Base-by-base conservation (phyloP, 495 filamentous ascomycete genomes). In the Xylaria scruposa region DNA sequence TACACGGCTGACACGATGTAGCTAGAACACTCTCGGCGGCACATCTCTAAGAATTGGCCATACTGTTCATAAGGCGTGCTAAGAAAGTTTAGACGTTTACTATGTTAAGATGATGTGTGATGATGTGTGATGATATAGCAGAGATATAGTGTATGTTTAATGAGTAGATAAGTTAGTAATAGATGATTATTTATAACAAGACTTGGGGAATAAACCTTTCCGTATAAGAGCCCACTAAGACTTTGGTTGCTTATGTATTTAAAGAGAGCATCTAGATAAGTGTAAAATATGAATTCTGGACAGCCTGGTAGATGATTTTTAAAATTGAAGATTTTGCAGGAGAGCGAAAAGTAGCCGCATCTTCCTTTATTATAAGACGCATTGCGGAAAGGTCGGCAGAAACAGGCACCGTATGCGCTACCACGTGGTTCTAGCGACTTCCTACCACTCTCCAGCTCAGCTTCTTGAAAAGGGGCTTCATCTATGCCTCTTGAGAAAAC, bases 11-110 rank as follows among this genome's bases (percentile, higher is more conserved):
- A 71, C 51, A 49, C 2, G 17, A n/a, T 40, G 36, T 67, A 71
- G 70, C 40, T 71, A 71, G 70, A n/a, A 59, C 62, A 67, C 62
- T 24, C 26, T 47, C 60, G 9, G 19, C 10, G 38, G 1, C 70
- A 51, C 47, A 67, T 60, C 61, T 71, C 19, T 71, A 67, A 60
- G 60, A 1, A 24, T 42, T 29, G 13, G 24, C 13, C 42, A 46
- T 38, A 38, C 21, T 0, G 13, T 24, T 6, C 0, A 44, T 40
- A 56, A 26, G 0, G 65, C n/a, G n/a, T 24, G 24, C 4, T 5
- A 5, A 29, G 33, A 33, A 62, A 12, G 29, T 56, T 24, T 12
- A 5, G 29, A 3, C 21, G 47, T 31, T 10, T 29, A 47, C 19
- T 44, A 6, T 8, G 36, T 9, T 72, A 26, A 26, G 58, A 21